Evolutionary conservation across 2,329 filamentous ascomycete species (phyloP).

Genomic region (Cladosporium sp.): DNA sequence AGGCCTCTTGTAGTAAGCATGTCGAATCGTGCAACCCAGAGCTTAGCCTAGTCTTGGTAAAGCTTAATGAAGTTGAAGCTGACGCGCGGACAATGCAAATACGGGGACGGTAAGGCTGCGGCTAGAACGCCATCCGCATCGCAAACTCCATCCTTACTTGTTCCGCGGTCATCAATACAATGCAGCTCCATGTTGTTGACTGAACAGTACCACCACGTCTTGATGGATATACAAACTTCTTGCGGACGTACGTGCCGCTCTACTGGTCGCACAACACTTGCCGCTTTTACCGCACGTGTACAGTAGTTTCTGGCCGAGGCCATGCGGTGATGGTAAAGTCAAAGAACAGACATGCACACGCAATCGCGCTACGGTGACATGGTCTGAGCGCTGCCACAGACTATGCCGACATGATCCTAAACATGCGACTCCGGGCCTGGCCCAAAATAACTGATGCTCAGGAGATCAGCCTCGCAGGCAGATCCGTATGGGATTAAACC

Average conservation of each 20-base stretch:
- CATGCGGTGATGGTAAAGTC: neutral
- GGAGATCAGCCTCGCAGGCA: conserved; percentile 4
- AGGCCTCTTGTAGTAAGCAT: neutral
- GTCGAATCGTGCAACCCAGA: neutral
- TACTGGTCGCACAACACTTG: neutral
- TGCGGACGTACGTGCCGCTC: neutral
- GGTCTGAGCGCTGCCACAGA: neutral
- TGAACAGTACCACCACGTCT: neutral
- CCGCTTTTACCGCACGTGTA: neutral
- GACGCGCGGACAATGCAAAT: neutral
- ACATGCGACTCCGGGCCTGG: neutral
- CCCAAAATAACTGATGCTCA: neutral
- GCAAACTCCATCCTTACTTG: neutral
- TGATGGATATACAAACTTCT: neutral
- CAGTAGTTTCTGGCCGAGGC: neutral
- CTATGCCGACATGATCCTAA: neutral
- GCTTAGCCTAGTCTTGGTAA: neutral
- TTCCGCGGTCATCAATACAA: neutral
- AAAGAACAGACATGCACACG: conserved; percentile 1
- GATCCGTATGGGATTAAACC: neutral
- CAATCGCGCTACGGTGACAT: neutral
- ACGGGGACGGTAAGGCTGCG: neutral
- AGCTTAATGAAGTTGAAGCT: neutral
- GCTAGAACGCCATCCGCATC: conserved; percentile 2
- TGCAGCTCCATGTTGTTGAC: neutral